Evolutionary conservation across 805 yeast genomes (phyloP).

Genomic region (Wickerhamomyces strasburgensis): DNA sequence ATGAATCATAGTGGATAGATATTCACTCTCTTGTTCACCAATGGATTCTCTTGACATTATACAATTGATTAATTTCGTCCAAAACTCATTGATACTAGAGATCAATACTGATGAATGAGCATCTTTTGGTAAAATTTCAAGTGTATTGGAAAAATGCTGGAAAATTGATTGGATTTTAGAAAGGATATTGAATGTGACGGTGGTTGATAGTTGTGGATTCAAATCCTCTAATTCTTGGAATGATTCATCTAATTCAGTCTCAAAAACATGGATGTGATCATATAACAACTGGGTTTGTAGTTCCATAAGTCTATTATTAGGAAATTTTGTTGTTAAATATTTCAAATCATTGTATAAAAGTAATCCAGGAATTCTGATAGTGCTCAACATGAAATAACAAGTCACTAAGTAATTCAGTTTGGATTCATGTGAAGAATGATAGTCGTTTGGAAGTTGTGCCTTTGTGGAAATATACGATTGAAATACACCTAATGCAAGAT

Average conservation of each 20-base stretch:
- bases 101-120: constrained; percentile 7
- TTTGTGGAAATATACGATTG: constrained; percentile 15
- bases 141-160: constrained; percentile 3
- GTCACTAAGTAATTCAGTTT: constrained; percentile 17
- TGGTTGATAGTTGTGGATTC: constrained; percentile 16
- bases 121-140: constrained; percentile 6
- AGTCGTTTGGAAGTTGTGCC: constrained; percentile 6
- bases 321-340: constrained; percentile 4
- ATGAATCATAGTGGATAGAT: constrained; percentile 14
- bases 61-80: constrained; percentile 14
- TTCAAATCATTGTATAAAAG: constrained; percentile 20
- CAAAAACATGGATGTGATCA: constrained; percentile 9
- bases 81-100: constrained; percentile 17
- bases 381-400: constrained; percentile 16
- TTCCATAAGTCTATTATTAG: constrained; percentile 35
- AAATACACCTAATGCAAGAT: constrained; percentile 8
- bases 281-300: constrained; percentile 28
- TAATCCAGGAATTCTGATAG: constrained; percentile 11
- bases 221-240: constrained; percentile 13
- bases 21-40: constrained; percentile 23
- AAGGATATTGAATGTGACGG: constrained; percentile 12
- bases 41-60: constrained; percentile 16
- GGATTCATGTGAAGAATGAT: constrained; percentile 11
- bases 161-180: constrained; percentile 11
- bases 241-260: constrained; percentile 5